phyloP scores from a whole-genome alignment of 768 basidiomycete species.

The Boletellus ananas region DNA sequence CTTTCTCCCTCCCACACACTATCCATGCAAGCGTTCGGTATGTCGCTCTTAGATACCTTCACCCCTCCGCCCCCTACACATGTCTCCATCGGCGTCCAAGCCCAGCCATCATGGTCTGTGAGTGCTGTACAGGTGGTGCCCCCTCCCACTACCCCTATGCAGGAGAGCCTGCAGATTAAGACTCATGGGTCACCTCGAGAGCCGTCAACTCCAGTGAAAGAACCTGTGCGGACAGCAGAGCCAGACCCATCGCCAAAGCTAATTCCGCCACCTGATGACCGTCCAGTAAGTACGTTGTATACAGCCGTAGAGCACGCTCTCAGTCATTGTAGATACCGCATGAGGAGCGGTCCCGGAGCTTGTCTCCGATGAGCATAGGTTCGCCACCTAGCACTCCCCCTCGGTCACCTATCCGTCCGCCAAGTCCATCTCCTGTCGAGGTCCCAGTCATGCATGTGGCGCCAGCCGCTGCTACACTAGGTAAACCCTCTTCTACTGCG shows the following conservation, averaged over 20 bases:
- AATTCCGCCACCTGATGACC: constrained; percentile 15
- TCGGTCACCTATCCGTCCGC: constrained; percentile 16
- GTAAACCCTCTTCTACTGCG: constrained; percentile 8
- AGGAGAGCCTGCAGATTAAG: constrained; percentile 2
- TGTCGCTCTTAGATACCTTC: constrained; percentile 27
- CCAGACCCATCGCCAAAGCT: constrained; percentile 10
- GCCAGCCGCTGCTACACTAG: constrained; percentile 2
- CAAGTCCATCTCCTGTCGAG: constrained; percentile 1
- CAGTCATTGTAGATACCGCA: constrained; percentile 29
- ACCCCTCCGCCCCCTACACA: constrained; percentile 23
- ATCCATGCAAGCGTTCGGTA: constrained; percentile 27
- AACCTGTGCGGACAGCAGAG: constrained; percentile 2
- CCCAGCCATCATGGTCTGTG: constrained; percentile 33
- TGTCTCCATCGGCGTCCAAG: constrained; percentile 47
- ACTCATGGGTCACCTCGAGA: constrained; percentile 3
- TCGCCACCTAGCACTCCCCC: constrained; percentile 41
- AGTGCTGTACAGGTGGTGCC: constrained; percentile 37
- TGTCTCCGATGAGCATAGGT: constrained; percentile 62
- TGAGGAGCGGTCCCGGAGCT: constrained; percentile 40
- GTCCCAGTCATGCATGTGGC: constrained; percentile 5
- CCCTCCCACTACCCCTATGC: constrained; percentile 17
- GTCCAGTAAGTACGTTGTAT: constrained; percentile 18
- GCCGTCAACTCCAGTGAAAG: constrained; percentile 14
- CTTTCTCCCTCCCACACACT: not conserved
- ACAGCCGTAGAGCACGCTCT: constrained; percentile 11